Percentiles rank a stretch among this genome's conserved stretches.
phyloP scores from a whole-genome alignment of 78 protist species.

The Chrysochromulina parva region DNA sequence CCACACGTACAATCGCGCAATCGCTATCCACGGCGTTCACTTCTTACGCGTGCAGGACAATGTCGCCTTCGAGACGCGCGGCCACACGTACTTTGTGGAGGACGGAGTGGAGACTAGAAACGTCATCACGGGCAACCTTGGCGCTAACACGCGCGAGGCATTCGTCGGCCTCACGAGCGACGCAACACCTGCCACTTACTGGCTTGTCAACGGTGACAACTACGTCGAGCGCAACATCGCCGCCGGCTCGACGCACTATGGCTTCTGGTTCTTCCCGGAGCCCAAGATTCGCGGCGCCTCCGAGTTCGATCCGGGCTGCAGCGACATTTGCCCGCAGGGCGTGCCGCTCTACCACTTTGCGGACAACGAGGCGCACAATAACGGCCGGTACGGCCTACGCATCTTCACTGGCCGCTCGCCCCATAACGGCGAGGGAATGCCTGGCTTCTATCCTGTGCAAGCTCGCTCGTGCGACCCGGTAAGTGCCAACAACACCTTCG shows the following conservation, averaged over 20 bases:
- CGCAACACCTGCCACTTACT: neutral
- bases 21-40: neutral
- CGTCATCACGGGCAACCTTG: neutral
- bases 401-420: neutral
- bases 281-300: neutral
- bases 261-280: neutral
- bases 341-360: neutral
- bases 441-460: too few species aligned
- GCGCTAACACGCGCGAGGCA: neutral
- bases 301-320: neutral
- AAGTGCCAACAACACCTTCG: neutral
- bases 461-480: neutral
- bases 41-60: neutral
- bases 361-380: neutral
- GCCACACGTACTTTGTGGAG: constrained; percentile 1
- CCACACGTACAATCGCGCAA: neutral
- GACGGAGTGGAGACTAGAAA: neutral
- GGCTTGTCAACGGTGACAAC: neutral
- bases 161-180: neutral
- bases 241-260: neutral
- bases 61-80: neutral
- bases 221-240: neutral
- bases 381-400: constrained; percentile 1
- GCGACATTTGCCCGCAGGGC: neutral
- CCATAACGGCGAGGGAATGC: too few species aligned